Evolutionary conservation across 108 stramenopile genomes (phyloP), one percentile per base, ranked within the genome.

Genomic region (Epithemia pelagica): DNA sequence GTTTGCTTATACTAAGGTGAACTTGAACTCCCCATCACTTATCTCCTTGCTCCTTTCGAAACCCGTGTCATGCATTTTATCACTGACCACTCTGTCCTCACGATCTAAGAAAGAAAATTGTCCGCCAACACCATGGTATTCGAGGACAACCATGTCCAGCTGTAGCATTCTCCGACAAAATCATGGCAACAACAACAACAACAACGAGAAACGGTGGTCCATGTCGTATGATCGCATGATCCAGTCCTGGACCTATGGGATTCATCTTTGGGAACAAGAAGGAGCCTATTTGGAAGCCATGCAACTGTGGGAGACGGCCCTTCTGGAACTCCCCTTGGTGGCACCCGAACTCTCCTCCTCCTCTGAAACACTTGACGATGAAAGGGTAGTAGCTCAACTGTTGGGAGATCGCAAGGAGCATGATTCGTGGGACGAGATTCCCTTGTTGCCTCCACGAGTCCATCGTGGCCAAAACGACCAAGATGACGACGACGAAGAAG

Each of bases 201-300:
- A 15, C 37, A 46, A 46, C 37, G n/a, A n/a, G n/a, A n/a, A n/a
- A n/a, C n/a, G n/a, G n/a, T n/a, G n/a, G n/a, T n/a, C n/a, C n/a
- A n/a, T n/a, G n/a, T n/a, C n/a, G n/a, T n/a, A 46, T 5, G 37
- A 46, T 46, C 37, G 37, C 5, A 10, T 46, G 10, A 10, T 46
- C 15, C 10, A 5, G 10, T 46, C 15, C 10, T 46, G 37, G 37
- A 46, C 5, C 37, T 15, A 46, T 3, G 67, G 75, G 21, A 66
- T 71, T 28, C 23, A 46, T 19, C 52, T 59, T 54, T 84, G 83
- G 83, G 52, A 63, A 31, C 29, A 57, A 26, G n/a, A 71, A 53
- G 54, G 72, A 67, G 73, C 82, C 5, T 87, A 84, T 67, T 63
- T 77, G 58, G 59, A 29, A 3, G 86, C 83, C 24, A 78, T 87